Percentiles rank a stretch among this genome's conserved stretches.
These are phyloP conservation scores for Phoenix dactylifera DNA, from an alignment of 176 grass and related monocot species.

Conservation along the genomic window DNA sequence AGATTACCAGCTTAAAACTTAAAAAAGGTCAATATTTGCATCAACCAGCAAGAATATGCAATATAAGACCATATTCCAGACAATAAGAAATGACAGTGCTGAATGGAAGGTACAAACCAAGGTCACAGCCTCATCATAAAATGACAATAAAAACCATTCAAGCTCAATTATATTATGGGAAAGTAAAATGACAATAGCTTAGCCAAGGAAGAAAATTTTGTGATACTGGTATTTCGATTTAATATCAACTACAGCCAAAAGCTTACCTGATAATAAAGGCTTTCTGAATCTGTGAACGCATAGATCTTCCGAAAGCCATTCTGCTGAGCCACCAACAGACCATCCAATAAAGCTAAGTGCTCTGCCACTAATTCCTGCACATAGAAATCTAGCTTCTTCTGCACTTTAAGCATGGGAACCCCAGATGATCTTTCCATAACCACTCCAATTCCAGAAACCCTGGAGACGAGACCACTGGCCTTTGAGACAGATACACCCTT, in stretches of 20 bases:
- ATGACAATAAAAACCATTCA: too few relatives aligned
- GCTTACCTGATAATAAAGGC: slow-evolving; percentile 92
- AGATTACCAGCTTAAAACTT: too few relatives aligned
- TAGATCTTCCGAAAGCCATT: slow-evolving; percentile 73
- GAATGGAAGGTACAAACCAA: too few relatives aligned
- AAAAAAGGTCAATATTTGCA: too few relatives aligned
- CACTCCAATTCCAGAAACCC: slow-evolving; percentile 72
- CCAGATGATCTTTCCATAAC: slow-evolving; percentile 74
- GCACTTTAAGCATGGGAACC: slow-evolving; percentile 46
- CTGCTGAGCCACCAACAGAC: slow-evolving; percentile 64
- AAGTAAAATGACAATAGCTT: neutral
- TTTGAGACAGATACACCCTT: slow-evolving; percentile 70
- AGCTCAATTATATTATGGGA: too few relatives aligned
- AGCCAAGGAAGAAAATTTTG: neutral
- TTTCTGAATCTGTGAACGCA: slow-evolving; percentile 87
- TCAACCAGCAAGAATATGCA: too few relatives aligned
- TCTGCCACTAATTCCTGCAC: slow-evolving; percentile 85
- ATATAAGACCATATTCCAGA: too few relatives aligned
- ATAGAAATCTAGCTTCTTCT: slow-evolving; percentile 97
- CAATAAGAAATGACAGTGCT: too few relatives aligned
- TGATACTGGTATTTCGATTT: too few relatives aligned
- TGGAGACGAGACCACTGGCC: slow-evolving; percentile 23
- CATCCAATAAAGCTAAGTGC: slow-evolving; percentile 96
- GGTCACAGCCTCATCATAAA: too few relatives aligned
- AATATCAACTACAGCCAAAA: neutral